Conservation (phyloP, 2,329 filamentous ascomycete species). For the Curvularia sp. region DNA sequence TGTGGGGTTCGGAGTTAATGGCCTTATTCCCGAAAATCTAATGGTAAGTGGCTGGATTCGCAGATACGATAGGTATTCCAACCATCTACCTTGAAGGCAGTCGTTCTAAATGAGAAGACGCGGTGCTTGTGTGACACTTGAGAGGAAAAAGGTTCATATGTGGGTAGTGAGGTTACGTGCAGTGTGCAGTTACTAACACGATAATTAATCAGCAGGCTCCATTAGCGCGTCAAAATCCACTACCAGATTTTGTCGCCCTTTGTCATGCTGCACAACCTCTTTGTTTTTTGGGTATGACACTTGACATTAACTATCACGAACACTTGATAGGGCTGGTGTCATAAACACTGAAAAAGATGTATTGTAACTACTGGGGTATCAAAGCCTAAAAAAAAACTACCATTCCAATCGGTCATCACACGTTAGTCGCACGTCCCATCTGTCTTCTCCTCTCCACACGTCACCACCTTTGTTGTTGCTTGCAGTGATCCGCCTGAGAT, state of each 20-base stretch:
- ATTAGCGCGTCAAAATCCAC: constrained; percentile 2
- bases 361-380: constrained; percentile 29
- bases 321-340: not conserved
- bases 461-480: constrained; percentile 37
- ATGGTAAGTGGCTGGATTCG: not conserved
- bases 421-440: constrained; percentile 39
- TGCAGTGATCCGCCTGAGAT: constrained; percentile 43
- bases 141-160: not conserved
- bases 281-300: not conserved
- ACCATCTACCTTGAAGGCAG: not conserved
- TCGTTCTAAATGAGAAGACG: not conserved
- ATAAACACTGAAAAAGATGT: not conserved
- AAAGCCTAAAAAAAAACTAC: constrained; percentile 27
- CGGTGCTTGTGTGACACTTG: not conserved
- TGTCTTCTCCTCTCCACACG: constrained; percentile 45
- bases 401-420: constrained; percentile 46
- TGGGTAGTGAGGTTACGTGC: not conserved
- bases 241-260: not conserved
- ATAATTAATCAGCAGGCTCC: constrained; percentile 11
- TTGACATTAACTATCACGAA: not conserved
- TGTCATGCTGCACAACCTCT: not conserved
- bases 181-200: not conserved
- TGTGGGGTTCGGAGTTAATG: constrained; percentile 17
- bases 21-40: not conserved
- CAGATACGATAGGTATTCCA: not conserved